Evolutionary conservation across 768 basidiomycete species (phyloP).

Genomic region (Pisolithus sp.): DNA sequence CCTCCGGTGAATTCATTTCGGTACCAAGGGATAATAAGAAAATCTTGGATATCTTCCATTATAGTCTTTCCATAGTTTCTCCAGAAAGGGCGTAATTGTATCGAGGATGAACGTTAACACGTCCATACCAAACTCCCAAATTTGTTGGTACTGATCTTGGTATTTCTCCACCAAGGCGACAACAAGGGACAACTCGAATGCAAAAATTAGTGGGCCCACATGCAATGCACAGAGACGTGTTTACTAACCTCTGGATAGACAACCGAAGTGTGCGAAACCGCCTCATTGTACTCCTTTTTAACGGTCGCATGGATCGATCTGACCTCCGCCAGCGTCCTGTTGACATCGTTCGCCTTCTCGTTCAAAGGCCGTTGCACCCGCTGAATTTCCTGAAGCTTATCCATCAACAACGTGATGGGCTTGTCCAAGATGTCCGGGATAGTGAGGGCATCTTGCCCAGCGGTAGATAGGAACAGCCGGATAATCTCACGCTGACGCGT

Average conservation of each 20-base stretch:
- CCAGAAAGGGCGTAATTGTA: slow-evolving; percentile 75
- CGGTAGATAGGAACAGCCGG: slow-evolving; percentile 35
- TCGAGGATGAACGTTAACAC: slow-evolving; percentile 70
- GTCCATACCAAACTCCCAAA: slow-evolving; percentile 80
- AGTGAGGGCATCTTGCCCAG: slow-evolving; percentile 3
- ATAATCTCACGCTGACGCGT: slow-evolving; percentile 54
- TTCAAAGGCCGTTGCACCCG: slow-evolving; percentile 38
- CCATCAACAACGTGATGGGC: slow-evolving; percentile 45
- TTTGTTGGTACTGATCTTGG: slow-evolving; percentile 70
- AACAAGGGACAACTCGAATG: slow-evolving; percentile 56
- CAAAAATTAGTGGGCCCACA: slow-evolving; percentile 4
- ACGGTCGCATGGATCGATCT: slow-evolving; percentile 48
- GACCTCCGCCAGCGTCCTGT: slow-evolving; percentile 43
- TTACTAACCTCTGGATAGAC: slow-evolving; percentile 67
- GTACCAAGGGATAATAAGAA: slow-evolving; percentile 76
- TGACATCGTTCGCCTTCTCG: slow-evolving; percentile 43
- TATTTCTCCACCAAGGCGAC: slow-evolving; percentile 72
- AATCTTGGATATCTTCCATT: slow-evolving; percentile 72
- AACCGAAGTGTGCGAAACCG: slow-evolving; percentile 62
- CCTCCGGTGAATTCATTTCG: slow-evolving; percentile 82
- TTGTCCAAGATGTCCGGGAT: slow-evolving; percentile 41
- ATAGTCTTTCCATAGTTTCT: slow-evolving; percentile 77
- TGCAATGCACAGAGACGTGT: neutral
- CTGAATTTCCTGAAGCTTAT: slow-evolving; percentile 47
- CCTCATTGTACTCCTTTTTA: slow-evolving; percentile 60